phyloP scores from a whole-genome alignment of 2,329 filamentous ascomycete species.

The Neopestalotiopsis sp. region DNA sequence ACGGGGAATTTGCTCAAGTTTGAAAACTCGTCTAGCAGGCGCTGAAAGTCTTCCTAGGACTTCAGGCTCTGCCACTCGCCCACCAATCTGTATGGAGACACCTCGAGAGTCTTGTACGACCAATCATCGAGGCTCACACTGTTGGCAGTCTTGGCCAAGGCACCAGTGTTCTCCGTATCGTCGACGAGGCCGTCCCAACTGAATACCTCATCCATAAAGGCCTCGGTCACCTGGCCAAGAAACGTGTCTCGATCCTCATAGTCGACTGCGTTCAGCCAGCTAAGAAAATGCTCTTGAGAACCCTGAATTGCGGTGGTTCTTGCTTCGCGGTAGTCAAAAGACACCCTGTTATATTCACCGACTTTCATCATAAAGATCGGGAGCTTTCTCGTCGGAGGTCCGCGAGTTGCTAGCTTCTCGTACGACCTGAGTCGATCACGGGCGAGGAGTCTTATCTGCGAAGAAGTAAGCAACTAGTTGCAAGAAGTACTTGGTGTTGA shows the following conservation, averaged over 20 bases:
- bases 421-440: not conserved
- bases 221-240: not conserved
- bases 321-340: not conserved
- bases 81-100: not conserved
- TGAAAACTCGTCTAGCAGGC: not conserved
- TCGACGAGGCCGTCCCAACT: no score
- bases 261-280: not conserved
- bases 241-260: not conserved
- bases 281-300: not conserved
- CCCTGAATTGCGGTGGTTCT: not conserved
- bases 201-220: not conserved
- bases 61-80: slow-evolving; percentile 2
- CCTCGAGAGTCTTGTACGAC: not conserved
- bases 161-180: not conserved
- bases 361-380: not conserved
- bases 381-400: not conserved
- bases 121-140: not conserved
- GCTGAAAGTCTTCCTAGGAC: slow-evolving; percentile 6
- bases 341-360: not conserved
- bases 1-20: not conserved
- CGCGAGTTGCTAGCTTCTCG: not conserved
- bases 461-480: not conserved
- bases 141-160: not conserved
- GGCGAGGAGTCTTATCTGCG: not conserved
- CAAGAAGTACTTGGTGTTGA: not conserved